Percentiles rank a stretch among this genome's conserved stretches.
Conservation (phyloP, 2,329 filamentous ascomycete species). For the Byssochlamys sp. region DNA sequence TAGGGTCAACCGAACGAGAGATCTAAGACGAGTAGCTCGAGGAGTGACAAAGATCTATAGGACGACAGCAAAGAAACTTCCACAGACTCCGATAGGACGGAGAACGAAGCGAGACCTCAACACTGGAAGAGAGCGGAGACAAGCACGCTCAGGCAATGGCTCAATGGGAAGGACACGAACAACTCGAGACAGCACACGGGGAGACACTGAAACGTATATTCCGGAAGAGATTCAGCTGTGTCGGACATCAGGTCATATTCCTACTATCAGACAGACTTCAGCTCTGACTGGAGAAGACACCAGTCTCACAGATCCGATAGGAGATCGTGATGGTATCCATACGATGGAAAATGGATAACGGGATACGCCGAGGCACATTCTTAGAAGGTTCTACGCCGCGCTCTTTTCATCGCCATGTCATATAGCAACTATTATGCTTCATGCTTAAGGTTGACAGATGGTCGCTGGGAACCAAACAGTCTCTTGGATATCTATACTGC, state of each 20-base stretch:
- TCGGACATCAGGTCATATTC: neutral
- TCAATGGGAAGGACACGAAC: conserved; percentile 1
- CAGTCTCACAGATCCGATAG: neutral
- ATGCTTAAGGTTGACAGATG: neutral
- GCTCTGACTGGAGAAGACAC: neutral
- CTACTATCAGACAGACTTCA: neutral
- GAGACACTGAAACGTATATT: neutral
- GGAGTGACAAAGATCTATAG: conserved; percentile 8
- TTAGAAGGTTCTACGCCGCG: neutral
- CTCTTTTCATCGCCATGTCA: neutral
- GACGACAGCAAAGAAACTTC: conserved; percentile 5
- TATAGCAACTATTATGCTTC: neutral
- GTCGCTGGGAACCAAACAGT: neutral
- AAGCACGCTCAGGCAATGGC: conserved; percentile 4
- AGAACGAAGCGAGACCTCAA: neutral
- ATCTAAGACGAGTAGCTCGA: conserved; percentile 17
- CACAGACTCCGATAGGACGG: neutral
- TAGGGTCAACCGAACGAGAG: conserved; percentile 24
- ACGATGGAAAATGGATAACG: neutral
- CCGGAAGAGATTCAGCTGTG: neutral
- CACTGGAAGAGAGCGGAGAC: conserved; percentile 1
- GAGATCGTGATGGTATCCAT: neutral
- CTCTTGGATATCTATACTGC: neutral
- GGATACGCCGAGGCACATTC: neutral
- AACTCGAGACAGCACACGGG: neutral